A percentile compares a stretch with the other conserved stretches of the same genome.
phyloP scores from a whole-genome alignment of 331 rosid genomes.

The Quercus phellos region DNA sequence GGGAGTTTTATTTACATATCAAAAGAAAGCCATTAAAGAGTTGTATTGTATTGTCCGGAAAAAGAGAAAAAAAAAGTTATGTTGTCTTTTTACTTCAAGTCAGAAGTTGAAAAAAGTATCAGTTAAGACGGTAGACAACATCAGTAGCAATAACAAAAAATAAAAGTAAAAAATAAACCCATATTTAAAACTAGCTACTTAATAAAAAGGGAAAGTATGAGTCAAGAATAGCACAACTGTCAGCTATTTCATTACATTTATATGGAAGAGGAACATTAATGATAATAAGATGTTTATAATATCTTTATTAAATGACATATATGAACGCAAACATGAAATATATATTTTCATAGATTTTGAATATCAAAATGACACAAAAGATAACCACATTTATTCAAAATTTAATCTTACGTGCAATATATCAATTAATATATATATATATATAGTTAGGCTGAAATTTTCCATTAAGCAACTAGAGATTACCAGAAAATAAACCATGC shows the following conservation, averaged over 20 bases:
- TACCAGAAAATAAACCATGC: not conserved
- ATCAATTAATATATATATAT: not conserved
- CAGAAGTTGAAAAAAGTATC: not conserved
- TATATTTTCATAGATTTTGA: no score
- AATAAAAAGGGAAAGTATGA: not conserved
- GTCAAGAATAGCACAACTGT: not conserved
- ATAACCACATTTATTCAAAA: not conserved
- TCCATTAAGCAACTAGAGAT: not conserved
- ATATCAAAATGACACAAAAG: not conserved
- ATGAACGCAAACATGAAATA: no score
- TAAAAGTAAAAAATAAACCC: not conserved
- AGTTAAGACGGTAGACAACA: not conserved
- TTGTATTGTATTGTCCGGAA: not conserved
- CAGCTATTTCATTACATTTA: not conserved
- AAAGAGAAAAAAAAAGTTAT: not conserved
- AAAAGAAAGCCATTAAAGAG: not conserved
- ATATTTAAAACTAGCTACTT: not conserved
- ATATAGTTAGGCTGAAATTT: no score
- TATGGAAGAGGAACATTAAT: not conserved
- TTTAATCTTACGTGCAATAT: not conserved
- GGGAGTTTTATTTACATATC: not conserved
- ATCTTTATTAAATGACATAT: no score
- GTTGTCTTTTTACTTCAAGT: not conserved
- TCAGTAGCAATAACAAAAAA: not conserved
- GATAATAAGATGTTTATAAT: not conserved